Percentiles rank a stretch among this genome's conserved stretches.
Conservation (phyloP, 345 rosid genomes). For the Salix caprea region DNA sequence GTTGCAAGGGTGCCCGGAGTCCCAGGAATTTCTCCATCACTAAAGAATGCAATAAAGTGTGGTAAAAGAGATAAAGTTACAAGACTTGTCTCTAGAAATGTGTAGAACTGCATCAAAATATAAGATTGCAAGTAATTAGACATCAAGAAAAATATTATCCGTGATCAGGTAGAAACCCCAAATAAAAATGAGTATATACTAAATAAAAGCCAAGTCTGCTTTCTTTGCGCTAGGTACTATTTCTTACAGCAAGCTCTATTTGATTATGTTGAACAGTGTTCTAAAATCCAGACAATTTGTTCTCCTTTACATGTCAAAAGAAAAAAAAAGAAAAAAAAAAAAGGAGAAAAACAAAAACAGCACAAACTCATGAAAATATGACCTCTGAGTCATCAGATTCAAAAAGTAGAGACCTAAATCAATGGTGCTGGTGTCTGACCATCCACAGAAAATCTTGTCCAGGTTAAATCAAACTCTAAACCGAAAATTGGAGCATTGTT, state of each 20-base stretch:
- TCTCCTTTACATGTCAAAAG: neutral
- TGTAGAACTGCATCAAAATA: constrained; percentile 72
- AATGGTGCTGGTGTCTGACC: neutral
- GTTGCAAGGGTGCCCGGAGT: constrained; percentile 90
- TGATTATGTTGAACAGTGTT: neutral
- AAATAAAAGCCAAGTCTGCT: neutral
- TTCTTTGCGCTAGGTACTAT: neutral
- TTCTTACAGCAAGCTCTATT: neutral
- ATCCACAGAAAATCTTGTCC: neutral
- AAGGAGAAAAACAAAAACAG: neutral
- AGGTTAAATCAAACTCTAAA: neutral
- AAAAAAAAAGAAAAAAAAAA: neutral
- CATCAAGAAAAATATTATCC: neutral
- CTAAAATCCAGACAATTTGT: neutral
- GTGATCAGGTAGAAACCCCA: neutral
- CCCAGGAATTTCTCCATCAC: constrained; percentile 92
- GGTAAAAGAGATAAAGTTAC: constrained; percentile 82
- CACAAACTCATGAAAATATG: neutral
- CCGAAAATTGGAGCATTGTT: neutral
- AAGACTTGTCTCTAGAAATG: constrained; percentile 87
- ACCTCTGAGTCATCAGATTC: neutral
- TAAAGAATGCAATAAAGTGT: constrained; percentile 82
- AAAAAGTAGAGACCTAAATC: neutral
- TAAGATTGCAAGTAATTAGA: constrained; percentile 7
- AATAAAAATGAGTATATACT: neutral